Conservation (phyloP, 106 monocot species). For the Ottelia alismoides region DNA sequence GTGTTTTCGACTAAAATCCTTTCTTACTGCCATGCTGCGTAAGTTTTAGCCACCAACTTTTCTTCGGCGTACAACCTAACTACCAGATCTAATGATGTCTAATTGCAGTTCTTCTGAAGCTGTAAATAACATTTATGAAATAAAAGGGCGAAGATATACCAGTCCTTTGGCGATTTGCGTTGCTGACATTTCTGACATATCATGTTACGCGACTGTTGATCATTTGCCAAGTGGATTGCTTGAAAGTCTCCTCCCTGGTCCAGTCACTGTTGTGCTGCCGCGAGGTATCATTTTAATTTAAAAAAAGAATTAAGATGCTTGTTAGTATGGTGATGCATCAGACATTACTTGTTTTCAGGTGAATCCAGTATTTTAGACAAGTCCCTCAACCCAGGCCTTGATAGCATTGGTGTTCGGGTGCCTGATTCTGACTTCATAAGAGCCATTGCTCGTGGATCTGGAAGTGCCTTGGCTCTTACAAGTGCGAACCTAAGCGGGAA, state of each 20-base stretch:
- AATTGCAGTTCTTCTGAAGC: conserved; percentile 64
- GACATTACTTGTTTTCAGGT: conserved; percentile 42
- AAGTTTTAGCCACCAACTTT: too few relatives aligned
- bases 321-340: too few relatives aligned
- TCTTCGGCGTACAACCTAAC: too few relatives aligned
- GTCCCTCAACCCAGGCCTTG: conserved; percentile 74
- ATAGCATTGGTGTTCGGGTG: conserved; percentile 84
- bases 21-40: too few relatives aligned
- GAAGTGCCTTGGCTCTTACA: conserved; percentile 88
- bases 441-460: conserved; percentile 50
- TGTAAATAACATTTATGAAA: conserved; percentile 65
- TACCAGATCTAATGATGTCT: too few relatives aligned
- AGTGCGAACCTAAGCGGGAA: conserved; percentile 87
- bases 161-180: conserved; percentile 88
- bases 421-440: conserved; percentile 76
- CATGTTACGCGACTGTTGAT: conserved; percentile 60
- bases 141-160: conserved; percentile 72
- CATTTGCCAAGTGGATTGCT: conserved; percentile 69
- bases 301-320: too few relatives aligned
- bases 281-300: too few relatives aligned
- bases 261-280: conserved; percentile 76
- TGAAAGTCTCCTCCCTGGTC: conserved; percentile 78
- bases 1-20: too few relatives aligned
- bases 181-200: conserved; percentile 83
- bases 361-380: conserved; percentile 63